phyloP scores from a whole-genome alignment of 768 basidiomycete species.

The Serendipita sp. region DNA sequence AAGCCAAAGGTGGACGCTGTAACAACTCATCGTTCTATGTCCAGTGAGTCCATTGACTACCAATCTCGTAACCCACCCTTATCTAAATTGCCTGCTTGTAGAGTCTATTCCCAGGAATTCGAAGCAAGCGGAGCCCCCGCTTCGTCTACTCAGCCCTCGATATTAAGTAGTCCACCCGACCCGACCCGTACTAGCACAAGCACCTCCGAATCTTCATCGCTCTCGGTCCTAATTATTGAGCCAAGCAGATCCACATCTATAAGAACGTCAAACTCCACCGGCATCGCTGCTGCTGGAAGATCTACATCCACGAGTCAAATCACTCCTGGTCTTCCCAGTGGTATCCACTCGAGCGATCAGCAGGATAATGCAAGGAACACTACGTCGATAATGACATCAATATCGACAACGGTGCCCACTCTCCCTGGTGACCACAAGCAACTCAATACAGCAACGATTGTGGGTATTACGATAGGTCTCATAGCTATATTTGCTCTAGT shows the following conservation, averaged over 20 bases:
- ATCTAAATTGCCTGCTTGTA: background rate
- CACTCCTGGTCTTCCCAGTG: too few species aligned
- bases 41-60: background rate
- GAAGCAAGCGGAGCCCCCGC: too few species aligned
- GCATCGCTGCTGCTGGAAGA: too few species aligned
- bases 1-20: background rate
- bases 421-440: background rate
- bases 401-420: too few species aligned
- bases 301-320: too few species aligned
- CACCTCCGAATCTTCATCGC: background rate
- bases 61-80: background rate
- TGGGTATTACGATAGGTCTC: background rate
- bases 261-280: background rate
- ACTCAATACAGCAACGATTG: background rate
- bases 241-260: background rate
- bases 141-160: too few species aligned
- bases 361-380: too few species aligned
- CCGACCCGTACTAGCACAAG: background rate
- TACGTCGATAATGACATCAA: too few species aligned
- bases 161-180: background rate
- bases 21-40: background rate
- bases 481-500: background rate
- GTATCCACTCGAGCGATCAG: too few species aligned
- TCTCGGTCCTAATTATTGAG: too few species aligned
- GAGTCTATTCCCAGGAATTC: background rate